A percentile compares a stretch with the other conserved stretches of the same genome.
Conservation (phyloP, 495 filamentous ascomycete genomes). For the Penicillium fimorum region DNA sequence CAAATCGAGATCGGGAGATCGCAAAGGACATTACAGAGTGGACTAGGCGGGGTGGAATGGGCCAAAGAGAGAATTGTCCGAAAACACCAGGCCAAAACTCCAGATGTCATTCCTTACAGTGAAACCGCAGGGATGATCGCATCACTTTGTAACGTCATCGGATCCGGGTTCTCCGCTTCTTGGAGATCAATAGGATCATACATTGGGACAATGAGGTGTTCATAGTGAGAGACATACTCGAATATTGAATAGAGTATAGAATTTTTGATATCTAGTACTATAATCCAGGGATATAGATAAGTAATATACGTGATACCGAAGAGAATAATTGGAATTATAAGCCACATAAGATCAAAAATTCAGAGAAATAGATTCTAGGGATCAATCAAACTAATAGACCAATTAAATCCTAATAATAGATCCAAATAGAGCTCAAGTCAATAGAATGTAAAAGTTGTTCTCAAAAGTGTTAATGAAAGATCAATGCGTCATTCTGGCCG, state of each 20-base stretch:
- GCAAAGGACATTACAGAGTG: neutral
- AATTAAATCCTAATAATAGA: neutral
- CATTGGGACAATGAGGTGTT: neutral
- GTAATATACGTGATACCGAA: neutral
- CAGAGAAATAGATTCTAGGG: neutral
- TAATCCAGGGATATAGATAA: neutral
- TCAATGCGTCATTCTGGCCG: conserved; percentile 35
- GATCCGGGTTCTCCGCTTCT: conserved; percentile 9
- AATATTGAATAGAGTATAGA: too few species aligned
- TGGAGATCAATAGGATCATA: neutral
- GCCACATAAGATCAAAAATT: neutral
- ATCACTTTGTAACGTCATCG: conserved; percentile 13
- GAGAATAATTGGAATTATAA: neutral
- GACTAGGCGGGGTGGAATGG: neutral
- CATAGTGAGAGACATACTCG: neutral
- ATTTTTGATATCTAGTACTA: too few species aligned
- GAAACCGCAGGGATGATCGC: conserved; percentile 4
- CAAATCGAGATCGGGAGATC: neutral
- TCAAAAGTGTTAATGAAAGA: conserved; percentile 13
- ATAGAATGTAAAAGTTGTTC: neutral
- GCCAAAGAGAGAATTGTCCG: conserved; percentile 7
- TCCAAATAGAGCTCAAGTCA: neutral
- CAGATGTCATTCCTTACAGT: neutral
- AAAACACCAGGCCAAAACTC: neutral
- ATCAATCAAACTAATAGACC: neutral